Conservation (phyloP, 1,284 basidiomycete genomes). For the Ceratobasidium sp. region DNA sequence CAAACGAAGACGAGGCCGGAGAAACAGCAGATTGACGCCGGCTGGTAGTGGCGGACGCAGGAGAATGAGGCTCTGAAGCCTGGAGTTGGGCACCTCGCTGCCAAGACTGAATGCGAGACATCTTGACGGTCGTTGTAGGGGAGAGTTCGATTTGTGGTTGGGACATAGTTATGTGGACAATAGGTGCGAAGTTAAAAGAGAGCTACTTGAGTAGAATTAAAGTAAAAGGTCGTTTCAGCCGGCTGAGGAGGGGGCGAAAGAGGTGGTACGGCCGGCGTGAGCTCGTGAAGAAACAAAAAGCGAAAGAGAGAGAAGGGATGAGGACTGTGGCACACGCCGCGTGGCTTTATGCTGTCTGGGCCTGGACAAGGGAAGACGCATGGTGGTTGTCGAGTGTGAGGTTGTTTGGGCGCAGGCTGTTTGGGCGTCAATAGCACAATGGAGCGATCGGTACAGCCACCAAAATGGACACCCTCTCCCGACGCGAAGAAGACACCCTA, state of each 20-base stretch:
- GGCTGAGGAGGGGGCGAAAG: slow-evolving; percentile 20
- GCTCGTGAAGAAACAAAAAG: slow-evolving; percentile 25
- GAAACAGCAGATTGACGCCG: neutral
- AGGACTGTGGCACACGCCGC: slow-evolving; percentile 9
- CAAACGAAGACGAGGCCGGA: slow-evolving; percentile 1
- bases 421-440: slow-evolving; percentile 15
- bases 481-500: slow-evolving; percentile 87
- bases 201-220: neutral
- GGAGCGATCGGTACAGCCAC: slow-evolving; percentile 42
- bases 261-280: slow-evolving; percentile 39
- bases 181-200: neutral
- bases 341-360: slow-evolving; percentile 31
- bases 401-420: slow-evolving; percentile 21
- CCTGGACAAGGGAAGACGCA: slow-evolving; percentile 16
- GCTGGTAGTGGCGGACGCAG: neutral
- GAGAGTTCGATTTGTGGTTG: slow-evolving; percentile 34
- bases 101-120: slow-evolving; percentile 33
- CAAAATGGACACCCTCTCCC: slow-evolving; percentile 83
- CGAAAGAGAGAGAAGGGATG: slow-evolving; percentile 20
- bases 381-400: neutral
- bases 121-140: slow-evolving; percentile 10
- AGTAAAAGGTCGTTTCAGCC: slow-evolving; percentile 33
- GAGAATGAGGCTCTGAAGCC: slow-evolving; percentile 17
- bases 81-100: slow-evolving; percentile 22
- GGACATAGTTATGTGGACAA: slow-evolving; percentile 1